Percentiles rank a stretch among this genome's conserved stretches.
Evolutionary conservation across 768 basidiomycete genomes (phyloP).

Genomic region (Amanita fuliginea): DNA sequence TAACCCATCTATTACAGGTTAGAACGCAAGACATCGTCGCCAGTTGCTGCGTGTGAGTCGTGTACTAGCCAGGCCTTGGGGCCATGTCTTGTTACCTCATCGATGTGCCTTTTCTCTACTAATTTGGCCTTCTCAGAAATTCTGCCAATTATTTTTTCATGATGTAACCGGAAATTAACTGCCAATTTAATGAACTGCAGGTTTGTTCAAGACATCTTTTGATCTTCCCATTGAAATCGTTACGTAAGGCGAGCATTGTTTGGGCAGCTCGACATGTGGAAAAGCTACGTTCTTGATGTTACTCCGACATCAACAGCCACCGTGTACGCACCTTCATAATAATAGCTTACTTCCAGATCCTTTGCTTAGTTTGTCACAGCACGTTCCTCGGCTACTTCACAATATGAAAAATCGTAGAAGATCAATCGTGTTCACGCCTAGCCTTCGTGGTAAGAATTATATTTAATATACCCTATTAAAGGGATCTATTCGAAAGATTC

Average conservation of each 20-base stretch:
- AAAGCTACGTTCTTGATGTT: neutral
- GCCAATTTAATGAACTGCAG: neutral
- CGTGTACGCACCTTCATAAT: neutral
- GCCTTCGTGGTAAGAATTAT: neutral
- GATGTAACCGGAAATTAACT: conserved; percentile 1
- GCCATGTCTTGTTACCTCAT: neutral
- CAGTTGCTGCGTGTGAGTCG: neutral
- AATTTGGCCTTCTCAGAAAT: neutral
- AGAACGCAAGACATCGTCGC: neutral
- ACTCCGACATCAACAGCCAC: neutral
- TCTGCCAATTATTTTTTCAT: conserved; percentile 1
- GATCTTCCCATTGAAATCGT: neutral
- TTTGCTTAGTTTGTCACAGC: neutral
- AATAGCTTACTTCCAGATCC: neutral
- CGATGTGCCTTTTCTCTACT: neutral
- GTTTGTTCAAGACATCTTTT: neutral
- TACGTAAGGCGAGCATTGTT: neutral
- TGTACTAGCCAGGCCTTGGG: neutral
- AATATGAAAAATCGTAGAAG: neutral
- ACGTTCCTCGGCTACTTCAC: conserved; percentile 2
- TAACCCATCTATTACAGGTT: neutral
- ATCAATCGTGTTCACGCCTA: neutral
- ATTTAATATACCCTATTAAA: conserved; percentile 1
- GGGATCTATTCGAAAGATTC: neutral
- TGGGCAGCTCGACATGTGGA: neutral